phyloP scores from a whole-genome alignment of 345 rosid species.

The Populus davidiana region DNA sequence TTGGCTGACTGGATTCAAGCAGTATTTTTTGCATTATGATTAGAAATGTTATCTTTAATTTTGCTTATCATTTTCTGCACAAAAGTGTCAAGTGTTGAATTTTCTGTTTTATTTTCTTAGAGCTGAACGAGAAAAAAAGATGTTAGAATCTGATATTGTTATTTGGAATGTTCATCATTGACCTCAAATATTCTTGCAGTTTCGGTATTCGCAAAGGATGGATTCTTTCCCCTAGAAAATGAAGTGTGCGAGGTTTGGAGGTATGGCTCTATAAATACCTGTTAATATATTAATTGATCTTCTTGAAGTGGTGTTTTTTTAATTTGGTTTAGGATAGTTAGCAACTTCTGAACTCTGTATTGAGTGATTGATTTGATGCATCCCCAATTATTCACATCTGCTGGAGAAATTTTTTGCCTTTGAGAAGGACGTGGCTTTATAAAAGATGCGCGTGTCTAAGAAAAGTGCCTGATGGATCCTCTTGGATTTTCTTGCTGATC shows the following conservation, averaged over 20 bases:
- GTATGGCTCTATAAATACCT: background rate
- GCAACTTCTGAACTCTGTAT: background rate
- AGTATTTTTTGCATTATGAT: background rate
- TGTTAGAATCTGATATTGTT: background rate
- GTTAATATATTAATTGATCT: background rate
- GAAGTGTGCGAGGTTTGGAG: constrained; percentile 6
- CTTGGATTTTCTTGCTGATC: background rate
- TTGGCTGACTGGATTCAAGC: background rate
- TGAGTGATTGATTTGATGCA: background rate
- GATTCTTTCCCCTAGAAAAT: background rate
- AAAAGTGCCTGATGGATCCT: background rate
- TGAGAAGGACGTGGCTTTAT: background rate
- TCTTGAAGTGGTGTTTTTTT: background rate
- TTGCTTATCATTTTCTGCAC: background rate
- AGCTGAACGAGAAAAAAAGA: background rate
- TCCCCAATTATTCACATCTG: background rate
- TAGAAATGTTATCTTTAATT: background rate
- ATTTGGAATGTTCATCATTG: background rate
- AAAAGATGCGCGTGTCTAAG: background rate
- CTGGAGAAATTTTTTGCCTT: background rate
- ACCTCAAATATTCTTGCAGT: constrained; percentile 11
- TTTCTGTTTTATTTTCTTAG: no score
- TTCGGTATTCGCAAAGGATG: constrained; percentile 1
- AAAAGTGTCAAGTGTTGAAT: background rate
- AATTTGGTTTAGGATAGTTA: background rate